These are phyloP conservation scores for Yamadazyma olivae DNA, from an alignment of 805 yeast genomes.

Conservation along the genomic window DNA sequence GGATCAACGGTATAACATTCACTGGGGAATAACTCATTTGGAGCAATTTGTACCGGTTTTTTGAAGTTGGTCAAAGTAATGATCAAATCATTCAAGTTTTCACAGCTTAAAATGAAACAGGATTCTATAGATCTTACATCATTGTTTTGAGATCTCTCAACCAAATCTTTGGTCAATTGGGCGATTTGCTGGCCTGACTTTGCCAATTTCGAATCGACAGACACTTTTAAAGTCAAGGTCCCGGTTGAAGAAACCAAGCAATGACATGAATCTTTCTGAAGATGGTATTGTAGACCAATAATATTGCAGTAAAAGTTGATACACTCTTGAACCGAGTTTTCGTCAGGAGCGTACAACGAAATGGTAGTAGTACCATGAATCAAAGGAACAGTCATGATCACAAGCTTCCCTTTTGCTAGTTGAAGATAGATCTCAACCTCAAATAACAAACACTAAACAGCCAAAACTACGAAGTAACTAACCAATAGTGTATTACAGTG, in stretches of 20 bases:
- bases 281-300: slow-evolving; percentile 27
- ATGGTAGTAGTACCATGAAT: slow-evolving; percentile 58
- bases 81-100: slow-evolving; percentile 37
- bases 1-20: slow-evolving; percentile 83
- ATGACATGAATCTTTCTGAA: slow-evolving; percentile 16
- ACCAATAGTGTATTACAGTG: too few relatives aligned
- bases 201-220: slow-evolving; percentile 14
- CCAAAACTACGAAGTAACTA: too few relatives aligned
- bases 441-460: too few relatives aligned
- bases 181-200: slow-evolving; percentile 17
- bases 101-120: slow-evolving; percentile 42
- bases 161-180: slow-evolving; percentile 14
- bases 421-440: too few relatives aligned
- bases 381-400: slow-evolving; percentile 32
- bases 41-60: slow-evolving; percentile 48
- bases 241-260: slow-evolving; percentile 20
- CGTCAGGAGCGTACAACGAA: slow-evolving; percentile 50
- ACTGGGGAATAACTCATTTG: slow-evolving; percentile 70
- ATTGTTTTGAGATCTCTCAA: slow-evolving; percentile 14
- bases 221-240: slow-evolving; percentile 19
- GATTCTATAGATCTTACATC: slow-evolving; percentile 53
- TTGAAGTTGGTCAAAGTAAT: slow-evolving; percentile 8
- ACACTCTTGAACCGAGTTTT: slow-evolving; percentile 42
- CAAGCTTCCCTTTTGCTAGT: too few relatives aligned
- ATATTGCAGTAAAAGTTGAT: slow-evolving; percentile 55